Evolutionary conservation across 768 basidiomycete genomes (phyloP).

Genomic region (Pleurotus eryngii): DNA sequence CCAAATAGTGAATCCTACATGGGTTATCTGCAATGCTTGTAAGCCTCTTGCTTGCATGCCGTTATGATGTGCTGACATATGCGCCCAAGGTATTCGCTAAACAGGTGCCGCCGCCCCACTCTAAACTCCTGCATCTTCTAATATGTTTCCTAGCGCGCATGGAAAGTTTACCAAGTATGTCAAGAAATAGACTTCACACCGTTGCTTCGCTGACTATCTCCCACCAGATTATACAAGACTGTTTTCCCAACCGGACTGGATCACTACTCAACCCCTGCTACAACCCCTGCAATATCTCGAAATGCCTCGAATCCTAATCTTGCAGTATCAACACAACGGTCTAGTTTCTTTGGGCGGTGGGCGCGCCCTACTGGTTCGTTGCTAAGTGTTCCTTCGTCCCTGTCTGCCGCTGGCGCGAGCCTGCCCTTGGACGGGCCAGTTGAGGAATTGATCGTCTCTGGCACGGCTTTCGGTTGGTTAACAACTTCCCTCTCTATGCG

Average conservation of each 20-base stretch:
- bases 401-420: slow-evolving; percentile 2
- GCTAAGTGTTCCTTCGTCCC: slow-evolving; percentile 16
- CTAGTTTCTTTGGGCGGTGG: slow-evolving; percentile 39
- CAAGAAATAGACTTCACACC: neutral
- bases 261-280: slow-evolving; percentile 32
- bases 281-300: slow-evolving; percentile 31
- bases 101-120: slow-evolving; percentile 34
- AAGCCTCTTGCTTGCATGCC: slow-evolving; percentile 20
- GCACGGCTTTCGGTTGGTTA: slow-evolving; percentile 69
- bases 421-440: slow-evolving; percentile 48
- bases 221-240: slow-evolving; percentile 56
- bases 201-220: slow-evolving; percentile 5
- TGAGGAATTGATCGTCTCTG: slow-evolving; percentile 72
- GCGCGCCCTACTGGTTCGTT: slow-evolving; percentile 19
- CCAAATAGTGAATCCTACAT: slow-evolving; percentile 66
- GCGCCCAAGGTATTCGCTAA: slow-evolving; percentile 37
- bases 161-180: slow-evolving; percentile 70
- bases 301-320: slow-evolving; percentile 24
- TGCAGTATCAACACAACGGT: slow-evolving; percentile 18
- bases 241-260: slow-evolving; percentile 64
- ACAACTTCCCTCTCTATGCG: slow-evolving; percentile 15
- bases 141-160: slow-evolving; percentile 46
- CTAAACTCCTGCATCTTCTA: slow-evolving; percentile 11
- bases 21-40: slow-evolving; percentile 80
- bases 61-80: slow-evolving; percentile 7